A percentile compares a stretch with the other conserved stretches of the same genome.
These are phyloP conservation scores for Truncatella angustata DNA, from an alignment of 2,329 filamentous ascomycete genomes.

Conservation along the genomic window DNA sequence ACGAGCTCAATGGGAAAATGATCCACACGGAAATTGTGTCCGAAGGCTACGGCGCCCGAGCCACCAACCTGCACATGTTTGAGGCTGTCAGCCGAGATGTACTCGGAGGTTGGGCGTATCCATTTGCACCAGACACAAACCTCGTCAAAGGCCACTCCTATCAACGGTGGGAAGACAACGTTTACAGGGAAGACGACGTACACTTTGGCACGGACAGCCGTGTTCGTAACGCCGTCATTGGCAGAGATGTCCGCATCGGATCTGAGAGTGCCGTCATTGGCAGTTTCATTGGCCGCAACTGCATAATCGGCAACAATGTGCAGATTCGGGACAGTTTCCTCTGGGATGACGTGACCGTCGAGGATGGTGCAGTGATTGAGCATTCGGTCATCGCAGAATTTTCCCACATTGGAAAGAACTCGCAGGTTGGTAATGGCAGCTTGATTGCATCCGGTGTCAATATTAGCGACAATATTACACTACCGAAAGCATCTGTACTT, in stretches of 20 bases:
- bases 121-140: slow-evolving; percentile 87
- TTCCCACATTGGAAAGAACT: slow-evolving; percentile 68
- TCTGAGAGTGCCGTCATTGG: slow-evolving; percentile 67
- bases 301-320: slow-evolving; percentile 83
- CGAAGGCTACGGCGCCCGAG: slow-evolving; percentile 82
- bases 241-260: slow-evolving; percentile 72
- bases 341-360: slow-evolving; percentile 83
- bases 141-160: slow-evolving; percentile 76
- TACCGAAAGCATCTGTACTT: slow-evolving; percentile 35
- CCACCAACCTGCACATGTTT: slow-evolving; percentile 84
- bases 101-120: slow-evolving; percentile 83
- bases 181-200: slow-evolving; percentile 79
- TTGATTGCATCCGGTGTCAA: slow-evolving; percentile 77
- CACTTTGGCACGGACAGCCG: slow-evolving; percentile 70
- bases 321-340: slow-evolving; percentile 77
- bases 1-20: slow-evolving; percentile 95
- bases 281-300: slow-evolving; percentile 80
- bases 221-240: slow-evolving; percentile 72
- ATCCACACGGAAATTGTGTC: slow-evolving; percentile 86
- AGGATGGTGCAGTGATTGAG: slow-evolving; percentile 68
- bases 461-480: slow-evolving; percentile 60
- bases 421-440: slow-evolving; percentile 67
- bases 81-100: slow-evolving; percentile 85
- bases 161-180: slow-evolving; percentile 63
- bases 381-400: slow-evolving; percentile 75